These are phyloP conservation scores for Arthrobotrys sphaeroides DNA, from an alignment of 2,329 filamentous ascomycete genomes.

Conservation along the genomic window DNA sequence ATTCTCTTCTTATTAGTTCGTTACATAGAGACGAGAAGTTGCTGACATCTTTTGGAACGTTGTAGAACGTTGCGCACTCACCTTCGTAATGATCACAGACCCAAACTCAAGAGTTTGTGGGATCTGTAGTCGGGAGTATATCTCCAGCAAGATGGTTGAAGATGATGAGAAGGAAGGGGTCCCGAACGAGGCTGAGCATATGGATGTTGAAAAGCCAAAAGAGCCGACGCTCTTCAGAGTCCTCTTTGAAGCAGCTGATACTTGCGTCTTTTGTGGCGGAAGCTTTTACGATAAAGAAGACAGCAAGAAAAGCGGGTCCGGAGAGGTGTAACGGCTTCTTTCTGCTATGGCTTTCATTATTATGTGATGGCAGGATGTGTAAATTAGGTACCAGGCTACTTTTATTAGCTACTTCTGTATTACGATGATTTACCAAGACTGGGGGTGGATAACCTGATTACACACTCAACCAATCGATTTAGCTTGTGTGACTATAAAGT, in stretches of 20 bases:
- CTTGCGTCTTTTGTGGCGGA: constrained; percentile 48
- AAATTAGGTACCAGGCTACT: too few relatives aligned
- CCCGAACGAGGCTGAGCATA: background rate
- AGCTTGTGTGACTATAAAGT: too few relatives aligned
- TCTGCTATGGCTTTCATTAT: background rate
- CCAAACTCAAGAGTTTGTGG: constrained; percentile 31
- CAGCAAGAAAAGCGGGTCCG: background rate
- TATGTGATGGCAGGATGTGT: too few relatives aligned
- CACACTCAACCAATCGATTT: too few relatives aligned
- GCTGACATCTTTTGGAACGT: background rate
- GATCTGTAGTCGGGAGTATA: constrained; percentile 39
- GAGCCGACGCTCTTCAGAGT: constrained; percentile 22
- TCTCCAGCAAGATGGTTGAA: constrained; percentile 37
- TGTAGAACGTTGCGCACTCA: constrained; percentile 38
- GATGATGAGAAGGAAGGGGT: constrained; percentile 10
- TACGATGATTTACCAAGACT: too few relatives aligned
- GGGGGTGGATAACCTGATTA: too few relatives aligned
- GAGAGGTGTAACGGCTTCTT: background rate
- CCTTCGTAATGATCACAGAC: constrained; percentile 31
- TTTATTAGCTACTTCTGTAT: too few relatives aligned
- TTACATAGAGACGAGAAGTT: background rate
- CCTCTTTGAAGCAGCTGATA: constrained; percentile 48
- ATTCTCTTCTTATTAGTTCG: background rate
- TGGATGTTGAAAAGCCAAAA: background rate
- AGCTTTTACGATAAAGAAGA: constrained; percentile 47